These are phyloP conservation scores for Pelargonium cotyledonis DNA, from an alignment of 441 rosid genomes.

Conservation along the genomic window DNA sequence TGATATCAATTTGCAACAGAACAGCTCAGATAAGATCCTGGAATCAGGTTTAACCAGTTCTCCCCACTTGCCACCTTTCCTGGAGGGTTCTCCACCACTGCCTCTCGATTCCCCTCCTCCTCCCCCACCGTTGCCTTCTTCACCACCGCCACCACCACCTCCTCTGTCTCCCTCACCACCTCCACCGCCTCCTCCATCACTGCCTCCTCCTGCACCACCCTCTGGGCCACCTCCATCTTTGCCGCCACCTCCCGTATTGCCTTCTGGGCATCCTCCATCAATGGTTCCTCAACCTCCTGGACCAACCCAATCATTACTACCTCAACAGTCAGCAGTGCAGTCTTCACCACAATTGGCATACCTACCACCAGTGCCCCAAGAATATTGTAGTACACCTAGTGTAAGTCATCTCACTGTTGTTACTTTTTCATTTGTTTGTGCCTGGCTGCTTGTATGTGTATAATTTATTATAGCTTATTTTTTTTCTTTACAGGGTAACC, in stretches of 20 bases:
- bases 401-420: conserved; percentile 33
- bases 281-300: conserved; percentile 26
- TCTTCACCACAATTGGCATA: conserved; percentile 62
- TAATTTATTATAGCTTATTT: conserved; percentile 10
- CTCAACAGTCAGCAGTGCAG: conserved; percentile 43
- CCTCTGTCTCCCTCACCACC: conserved; percentile 22
- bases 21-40: conserved; percentile 24
- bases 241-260: conserved; percentile 24
- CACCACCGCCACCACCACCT: conserved; percentile 29
- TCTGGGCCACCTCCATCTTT: conserved; percentile 39
- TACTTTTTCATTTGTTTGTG: conserved; percentile 15
- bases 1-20: conserved; percentile 40
- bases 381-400: conserved; percentile 39
- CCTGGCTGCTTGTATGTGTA: not conserved
- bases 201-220: conserved; percentile 34
- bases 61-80: conserved; percentile 35
- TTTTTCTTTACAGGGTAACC: conserved; percentile 53
- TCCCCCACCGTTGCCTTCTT: conserved; percentile 72
- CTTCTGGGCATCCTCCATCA: conserved; percentile 34
- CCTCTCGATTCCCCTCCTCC: conserved; percentile 85
- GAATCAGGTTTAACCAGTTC: conserved; percentile 38
- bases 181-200: conserved; percentile 26
- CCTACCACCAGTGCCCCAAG: conserved; percentile 56
- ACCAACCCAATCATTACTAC: conserved; percentile 38
- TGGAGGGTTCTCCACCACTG: conserved; percentile 70